Evolutionary conservation across 257 asterid genomes (phyloP), one percentile per base, ranked within the genome.

Genomic region (Solanum neorickii): DNA sequence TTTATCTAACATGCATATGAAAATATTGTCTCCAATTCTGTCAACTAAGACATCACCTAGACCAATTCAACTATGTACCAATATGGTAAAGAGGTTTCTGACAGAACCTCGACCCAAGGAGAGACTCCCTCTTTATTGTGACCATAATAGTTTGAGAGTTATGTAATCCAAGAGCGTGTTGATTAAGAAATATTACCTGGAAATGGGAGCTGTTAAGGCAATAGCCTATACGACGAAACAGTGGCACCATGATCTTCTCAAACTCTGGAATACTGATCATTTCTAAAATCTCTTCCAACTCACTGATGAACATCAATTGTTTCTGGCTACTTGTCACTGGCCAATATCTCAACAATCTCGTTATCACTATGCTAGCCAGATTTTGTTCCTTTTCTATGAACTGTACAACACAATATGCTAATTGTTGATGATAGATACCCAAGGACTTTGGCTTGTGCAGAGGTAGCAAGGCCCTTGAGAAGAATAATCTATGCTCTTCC

Each of bases 121-220:
- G 69, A 62, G 14, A 62, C 69, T 23, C 69, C 69, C 31, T 23
- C 69, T 62, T 23, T 62, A 62, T 62, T 62, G 69, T 23, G 7
- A 23, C 31, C 69, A 62, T 62, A 23, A 62, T 62, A 62, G 69
- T 62, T 62, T 62, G 69, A 62, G 69, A 23, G 25, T 62, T 60
- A 60, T 23, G 69, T 27, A 60, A 60, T 21, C 29, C 13, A 60
- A 23, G 29, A 60, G 69, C 2, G 29, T 23, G 68, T 14, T 65
- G 66, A 12, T 20, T 72, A 12, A 41, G 37, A 78, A 85, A 44
- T 23, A 65, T 76, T 84, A 91, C 92, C 93, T 91, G 93, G 86
- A 91, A 90, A 89, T 91, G 92, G 88, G 46, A 91, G 88, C 92
- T 91, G 49, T 87, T 89, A 46, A 91, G 93, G 89, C 93, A 91